A percentile compares a stretch with the other conserved stretches of the same genome.
Conservation (phyloP, 1,284 basidiomycete species). For the Xerocomus nothofagi region DNA sequence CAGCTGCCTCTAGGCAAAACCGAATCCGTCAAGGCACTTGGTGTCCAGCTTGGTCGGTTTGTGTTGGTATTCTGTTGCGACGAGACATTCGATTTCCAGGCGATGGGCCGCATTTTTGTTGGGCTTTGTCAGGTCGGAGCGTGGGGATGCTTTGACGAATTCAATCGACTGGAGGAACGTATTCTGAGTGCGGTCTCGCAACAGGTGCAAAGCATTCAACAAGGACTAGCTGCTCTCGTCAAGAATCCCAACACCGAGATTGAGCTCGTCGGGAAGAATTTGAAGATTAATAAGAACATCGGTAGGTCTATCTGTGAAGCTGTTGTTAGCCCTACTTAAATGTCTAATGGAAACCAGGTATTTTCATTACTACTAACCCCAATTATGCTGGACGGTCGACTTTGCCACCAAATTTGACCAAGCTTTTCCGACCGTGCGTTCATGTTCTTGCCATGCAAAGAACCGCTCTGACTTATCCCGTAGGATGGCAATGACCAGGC, state of each 20-base stretch:
- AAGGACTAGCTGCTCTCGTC: slow-evolving; percentile 80
- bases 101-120: slow-evolving; percentile 99
- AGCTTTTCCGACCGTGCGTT: slow-evolving; percentile 87
- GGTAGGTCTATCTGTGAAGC: slow-evolving; percentile 44
- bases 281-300: slow-evolving; percentile 94
- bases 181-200: slow-evolving; percentile 98
- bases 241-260: slow-evolving; percentile 88
- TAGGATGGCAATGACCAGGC: slow-evolving; percentile 99
- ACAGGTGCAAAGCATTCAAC: slow-evolving; percentile 98
- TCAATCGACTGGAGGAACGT: slow-evolving; percentile 97
- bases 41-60: slow-evolving; percentile 95
- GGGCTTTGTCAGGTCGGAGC: slow-evolving; percentile 99
- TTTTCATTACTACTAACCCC: slow-evolving; percentile 98
- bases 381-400: slow-evolving; percentile 98
- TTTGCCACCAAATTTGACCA: slow-evolving; percentile 94
- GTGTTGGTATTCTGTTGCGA: slow-evolving; percentile 99
- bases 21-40: slow-evolving; percentile 98
- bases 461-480: slow-evolving; percentile 15
- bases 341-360: slow-evolving; percentile 54
- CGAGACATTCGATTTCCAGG: slow-evolving; percentile 99
- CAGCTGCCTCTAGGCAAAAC: slow-evolving; percentile 74
- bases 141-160: slow-evolving; percentile 99
- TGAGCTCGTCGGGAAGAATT: slow-evolving; percentile 92
- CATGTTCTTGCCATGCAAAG: background rate
- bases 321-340: slow-evolving; percentile 7